These are phyloP conservation scores for Tricholoma matsutake DNA, from an alignment of 768 basidiomycete species.

Conservation along the genomic window DNA sequence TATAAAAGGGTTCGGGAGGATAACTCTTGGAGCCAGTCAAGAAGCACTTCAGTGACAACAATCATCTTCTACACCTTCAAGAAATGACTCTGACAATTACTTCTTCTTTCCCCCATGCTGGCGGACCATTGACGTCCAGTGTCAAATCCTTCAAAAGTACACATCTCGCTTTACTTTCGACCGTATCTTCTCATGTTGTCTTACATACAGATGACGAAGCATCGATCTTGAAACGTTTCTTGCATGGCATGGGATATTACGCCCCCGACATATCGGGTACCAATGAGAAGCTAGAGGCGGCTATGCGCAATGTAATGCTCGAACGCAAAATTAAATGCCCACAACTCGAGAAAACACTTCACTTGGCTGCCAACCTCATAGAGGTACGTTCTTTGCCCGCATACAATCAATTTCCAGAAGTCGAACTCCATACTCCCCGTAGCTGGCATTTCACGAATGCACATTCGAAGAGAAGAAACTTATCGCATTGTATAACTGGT, in stretches of 20 bases:
- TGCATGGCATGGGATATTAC: not conserved
- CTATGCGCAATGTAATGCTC: not conserved
- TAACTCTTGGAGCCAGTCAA: too few relatives aligned
- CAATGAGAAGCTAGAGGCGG: not conserved
- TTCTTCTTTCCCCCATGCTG: too few relatives aligned
- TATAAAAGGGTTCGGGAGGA: too few relatives aligned
- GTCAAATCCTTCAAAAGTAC: not conserved
- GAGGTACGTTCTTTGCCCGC: not conserved
- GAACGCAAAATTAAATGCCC: not conserved
- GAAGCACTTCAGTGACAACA: too few relatives aligned
- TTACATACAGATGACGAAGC: not conserved
- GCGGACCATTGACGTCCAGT: too few relatives aligned
- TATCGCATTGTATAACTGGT: constrained; percentile 13
- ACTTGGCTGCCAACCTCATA: not conserved
- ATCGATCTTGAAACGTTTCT: not conserved
- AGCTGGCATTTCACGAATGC: constrained; percentile 7
- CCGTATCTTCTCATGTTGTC: not conserved
- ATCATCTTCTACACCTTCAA: too few relatives aligned
- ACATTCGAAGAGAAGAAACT: constrained; percentile 10
- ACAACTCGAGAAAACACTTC: constrained; percentile 1
- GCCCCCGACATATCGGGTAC: not conserved
- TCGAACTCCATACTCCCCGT: not conserved
- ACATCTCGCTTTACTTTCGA: not conserved
- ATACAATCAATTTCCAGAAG: not conserved
- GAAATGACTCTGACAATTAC: too few relatives aligned